A percentile compares a stretch with the other conserved stretches of the same genome.
phyloP scores from a whole-genome alignment of 2,329 filamentous ascomycete species.

The Magnaporthiopsis incrustans region DNA sequence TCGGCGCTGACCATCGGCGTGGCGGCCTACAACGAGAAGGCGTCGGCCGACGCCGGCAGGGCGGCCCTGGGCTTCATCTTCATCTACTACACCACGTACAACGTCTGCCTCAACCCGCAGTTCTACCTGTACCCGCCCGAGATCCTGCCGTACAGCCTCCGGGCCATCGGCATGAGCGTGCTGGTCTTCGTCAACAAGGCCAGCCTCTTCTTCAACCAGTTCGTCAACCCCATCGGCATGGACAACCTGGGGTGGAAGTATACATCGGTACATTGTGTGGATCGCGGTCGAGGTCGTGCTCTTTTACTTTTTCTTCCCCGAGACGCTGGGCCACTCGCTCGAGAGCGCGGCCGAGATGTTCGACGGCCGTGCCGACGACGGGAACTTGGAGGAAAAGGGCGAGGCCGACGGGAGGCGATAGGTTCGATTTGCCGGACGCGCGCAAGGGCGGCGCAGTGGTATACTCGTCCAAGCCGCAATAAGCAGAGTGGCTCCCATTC shows the following conservation, averaged over 20 bases:
- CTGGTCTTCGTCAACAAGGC: conserved; percentile 4
- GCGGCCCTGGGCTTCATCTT: conserved; percentile 2
- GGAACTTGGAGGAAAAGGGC: no score
- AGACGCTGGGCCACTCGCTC: conserved; percentile 1
- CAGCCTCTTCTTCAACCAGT: conserved; percentile 1
- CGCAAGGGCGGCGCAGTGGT: no score
- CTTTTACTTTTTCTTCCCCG: conserved; percentile 4
- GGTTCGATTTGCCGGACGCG: no score
- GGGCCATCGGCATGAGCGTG: neutral
- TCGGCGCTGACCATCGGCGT: conserved; percentile 1
- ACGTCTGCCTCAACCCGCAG: neutral
- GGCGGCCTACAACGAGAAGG: neutral
- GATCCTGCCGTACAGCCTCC: no score
- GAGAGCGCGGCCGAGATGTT: conserved; percentile 2
- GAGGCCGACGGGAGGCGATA: no score
- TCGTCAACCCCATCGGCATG: conserved; percentile 7
- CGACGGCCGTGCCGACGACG: neutral
- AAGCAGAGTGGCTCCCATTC: no score
- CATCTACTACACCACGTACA: conserved; percentile 4
- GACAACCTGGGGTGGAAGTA: conserved; percentile 5
- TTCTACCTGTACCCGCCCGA: no score
- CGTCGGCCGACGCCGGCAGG: neutral
- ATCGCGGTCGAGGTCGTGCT: conserved; percentile 1
- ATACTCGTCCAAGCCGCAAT: no score
- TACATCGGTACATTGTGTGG: conserved; percentile 2